Conservation (phyloP, 495 filamentous ascomycete species). For the Penicillium lagena region DNA sequence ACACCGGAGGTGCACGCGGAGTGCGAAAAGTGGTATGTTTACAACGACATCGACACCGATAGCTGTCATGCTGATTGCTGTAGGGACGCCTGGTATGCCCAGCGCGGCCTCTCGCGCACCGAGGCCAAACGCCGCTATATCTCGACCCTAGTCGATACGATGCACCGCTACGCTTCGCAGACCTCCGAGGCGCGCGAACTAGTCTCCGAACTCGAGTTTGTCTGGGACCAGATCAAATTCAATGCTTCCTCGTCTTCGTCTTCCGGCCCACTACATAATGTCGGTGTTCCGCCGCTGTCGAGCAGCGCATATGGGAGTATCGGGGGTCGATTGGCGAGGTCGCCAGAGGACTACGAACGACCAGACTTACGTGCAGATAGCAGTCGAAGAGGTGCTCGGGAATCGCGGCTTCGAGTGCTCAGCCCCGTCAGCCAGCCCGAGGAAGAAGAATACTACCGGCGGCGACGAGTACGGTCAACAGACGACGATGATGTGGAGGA, state of each 20-base stretch:
- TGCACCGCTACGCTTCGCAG: conserved; percentile 84
- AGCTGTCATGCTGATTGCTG: not conserved
- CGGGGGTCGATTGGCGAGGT: conserved; percentile 20
- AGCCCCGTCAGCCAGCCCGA: conserved; percentile 79
- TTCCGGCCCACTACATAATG: conserved; percentile 33
- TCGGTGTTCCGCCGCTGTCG: conserved; percentile 29
- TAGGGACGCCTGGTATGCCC: conserved; percentile 86
- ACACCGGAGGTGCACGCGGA: conserved; percentile 47
- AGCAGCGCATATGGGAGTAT: conserved; percentile 30
- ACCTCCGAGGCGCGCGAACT: conserved; percentile 81
- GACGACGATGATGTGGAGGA: conserved; percentile 27
- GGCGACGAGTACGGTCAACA: conserved; percentile 8
- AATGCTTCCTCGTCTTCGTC: conserved; percentile 63
- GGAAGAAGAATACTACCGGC: conserved; percentile 48
- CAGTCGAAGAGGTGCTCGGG: conserved; percentile 4
- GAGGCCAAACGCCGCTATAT: conserved; percentile 95
- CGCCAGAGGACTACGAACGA: conserved; percentile 18
- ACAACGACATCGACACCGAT: too few species aligned
- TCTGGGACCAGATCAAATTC: conserved; percentile 95
- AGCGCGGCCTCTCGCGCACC: conserved; percentile 72
- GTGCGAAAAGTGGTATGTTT: conserved; percentile 54
- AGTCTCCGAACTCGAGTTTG: conserved; percentile 92
- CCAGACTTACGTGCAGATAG: conserved; percentile 2
- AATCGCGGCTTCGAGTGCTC: conserved; percentile 53
- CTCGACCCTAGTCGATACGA: conserved; percentile 86